Base-by-base conservation (phyloP, 208 protist genomes). In the Acanthamoeba royreba region DNA sequence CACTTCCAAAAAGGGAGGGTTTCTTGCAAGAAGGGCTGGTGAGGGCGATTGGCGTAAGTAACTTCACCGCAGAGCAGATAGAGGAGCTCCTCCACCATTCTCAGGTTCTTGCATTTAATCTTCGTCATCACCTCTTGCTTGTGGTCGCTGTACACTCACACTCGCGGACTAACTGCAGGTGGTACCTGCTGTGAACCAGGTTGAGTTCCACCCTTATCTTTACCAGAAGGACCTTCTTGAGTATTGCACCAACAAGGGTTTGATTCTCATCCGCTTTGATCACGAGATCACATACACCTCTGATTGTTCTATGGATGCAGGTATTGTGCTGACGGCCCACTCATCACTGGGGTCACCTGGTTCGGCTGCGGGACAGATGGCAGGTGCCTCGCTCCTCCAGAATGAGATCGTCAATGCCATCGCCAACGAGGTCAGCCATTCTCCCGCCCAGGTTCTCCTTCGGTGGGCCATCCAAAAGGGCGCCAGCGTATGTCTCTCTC, bases 281-380 rank as follows among this genome's bases (percentile, higher is more conserved):
- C 49, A 55, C 13, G 13, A 55, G 49, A 55, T 19, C 49, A 19
- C 19, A n/a, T n/a, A n/a, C 49, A 55, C 9, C 49, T 55, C 19
- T 55, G 9, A 25, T 55, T 55, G 9, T 55, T 55, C 69, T 97
- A 15, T 7, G 95, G 4, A 28, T 96, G 15, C n/a, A 43, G 47
- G 96, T 19, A 43, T 40, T 40, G 94, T 98, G 33, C 47, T 97
- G 3, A 97, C 95, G 31, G 97, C 94, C 8, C 97, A 97, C 86
- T 90, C 69, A 1, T 91, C 95, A n/a, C 77, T 97, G 33, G 95
- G 87, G 9, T 66, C 55, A 4, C 55, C 55, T 28, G 55, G 11
- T 66, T 66, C 55, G 55, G 5, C 19, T 28, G 81, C 66, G 38
- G 53, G 28, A 15, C 35, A 90, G 19, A 28, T 43, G 45, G 63